Base-by-base conservation (phyloP, 208 protist genomes). In the Leishmania guyanensis region DNA sequence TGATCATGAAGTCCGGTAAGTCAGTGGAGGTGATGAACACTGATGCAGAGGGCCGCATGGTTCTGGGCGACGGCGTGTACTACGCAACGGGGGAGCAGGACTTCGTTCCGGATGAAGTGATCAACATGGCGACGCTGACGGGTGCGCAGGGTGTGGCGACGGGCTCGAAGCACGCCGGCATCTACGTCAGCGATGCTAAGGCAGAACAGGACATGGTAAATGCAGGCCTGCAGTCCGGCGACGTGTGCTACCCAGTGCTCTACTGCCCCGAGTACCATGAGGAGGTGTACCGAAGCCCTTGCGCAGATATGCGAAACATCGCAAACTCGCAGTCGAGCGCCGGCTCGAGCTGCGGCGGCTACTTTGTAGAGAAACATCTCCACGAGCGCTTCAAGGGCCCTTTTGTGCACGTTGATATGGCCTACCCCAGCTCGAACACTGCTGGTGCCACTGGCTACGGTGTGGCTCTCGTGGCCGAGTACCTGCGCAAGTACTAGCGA, bases 61-160 rank as follows among this genome's bases (percentile, higher is more conserved):
- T 94, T 51, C 89, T 98, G 29, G 94, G 87, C 51, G 96, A 98
- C 79, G 96, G 92, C 73, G 90, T 98, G 39, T 89, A 84, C 84
- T 94, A 97, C 85, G 95, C 94, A 43, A 91, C 88, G 2, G 71
- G 86, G 74, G 89, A 90, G 46, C 86, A 94, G 58, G 73, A 89
- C 72, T 93, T 96, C n/a, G 84, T 88, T 39, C 94, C 96, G 16
- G 86, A 93, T 78, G 77, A 91, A 74, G 16, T 98, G 60, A 86
- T 98, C 66, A 90, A 97, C 83, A 96, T 98, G 89, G 96, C 96
- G 20, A 98, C 96, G 26, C 88, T 98, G 65, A 98, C 96, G 26
- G 96, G 96, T 69, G 94, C 95, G n/a, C 95, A 98, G 84, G 90
- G 91, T 50, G 88, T 96, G 66, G 90, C 95, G 22, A 97, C 93